Base-by-base conservation (phyloP, 2,329 filamentous ascomycete species). In the Fusarium sp. region DNA sequence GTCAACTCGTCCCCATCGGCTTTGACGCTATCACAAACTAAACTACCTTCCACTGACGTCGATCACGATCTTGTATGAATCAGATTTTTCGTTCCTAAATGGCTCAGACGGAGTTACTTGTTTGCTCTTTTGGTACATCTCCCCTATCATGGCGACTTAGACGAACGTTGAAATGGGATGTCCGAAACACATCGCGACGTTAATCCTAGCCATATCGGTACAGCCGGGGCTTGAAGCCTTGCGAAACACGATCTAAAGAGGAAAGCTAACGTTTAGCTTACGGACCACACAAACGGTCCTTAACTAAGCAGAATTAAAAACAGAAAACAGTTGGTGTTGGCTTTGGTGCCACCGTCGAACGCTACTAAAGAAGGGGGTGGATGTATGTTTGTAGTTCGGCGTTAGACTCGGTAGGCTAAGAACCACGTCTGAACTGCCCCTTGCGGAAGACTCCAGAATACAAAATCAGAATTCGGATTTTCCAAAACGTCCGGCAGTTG, bases 11-110 rank as follows among this genome's bases (percentile, higher is more conserved):
- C 22, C 32, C 39, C 19, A n/a, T 46, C 48, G 23, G 33, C 7
- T 11, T 63, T 19, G 23, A 53, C 54, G 19, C 44, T 44, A 54
- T 60, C 48, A 30, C 40, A 19, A 54, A 48, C 44, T 40, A 23
- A 33, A n/a, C 39, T 22, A 11, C 40, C 35, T 30, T 37, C 30
- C 35, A 20, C 53, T 54, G 48, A 43, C 44, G 54, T 54, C 54
- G 44, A 65, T 54, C 39, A 51, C 17, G 11, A 19, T 32, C 27
- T 15, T 19, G 10, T n/a, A 2, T 47, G 32, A 47, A 30, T 27
- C 40, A 19, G 11, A 23, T 43, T 3, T 14, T 40, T 27, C 30
- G 11, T 22, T 20, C 30, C 32, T 27, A 13, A n/a, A 39, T 44
- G 10, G 6, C 20, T 48, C 35, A 48, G 30, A 30, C 27, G 27